A percentile compares a stretch with the other conserved stretches of the same genome.
Conservation (phyloP, 2,329 filamentous ascomycete species). For the Sporothrix dimorphospora region DNA sequence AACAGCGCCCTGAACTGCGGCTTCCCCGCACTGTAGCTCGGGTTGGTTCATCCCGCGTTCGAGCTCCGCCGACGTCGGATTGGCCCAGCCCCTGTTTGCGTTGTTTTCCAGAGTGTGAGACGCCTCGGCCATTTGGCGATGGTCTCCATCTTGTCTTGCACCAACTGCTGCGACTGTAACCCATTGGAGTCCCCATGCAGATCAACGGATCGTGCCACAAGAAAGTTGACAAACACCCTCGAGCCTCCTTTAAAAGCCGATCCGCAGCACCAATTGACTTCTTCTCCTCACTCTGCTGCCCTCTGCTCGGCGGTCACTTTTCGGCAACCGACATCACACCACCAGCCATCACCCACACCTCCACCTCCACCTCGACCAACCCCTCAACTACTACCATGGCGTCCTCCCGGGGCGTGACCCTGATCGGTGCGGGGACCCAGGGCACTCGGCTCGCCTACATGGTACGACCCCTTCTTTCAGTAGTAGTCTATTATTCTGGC, state of each 20-base stretch:
- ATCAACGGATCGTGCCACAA: not conserved
- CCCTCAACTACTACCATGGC: not conserved
- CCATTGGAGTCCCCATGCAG: not conserved
- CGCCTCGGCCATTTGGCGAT: not conserved
- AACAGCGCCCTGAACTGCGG: not conserved
- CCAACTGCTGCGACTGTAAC: not conserved
- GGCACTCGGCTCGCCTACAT: conserved; percentile 23
- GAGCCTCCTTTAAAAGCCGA: not conserved
- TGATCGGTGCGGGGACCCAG: conserved; percentile 21
- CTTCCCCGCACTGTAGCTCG: not conserved
- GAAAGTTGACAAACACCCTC: not conserved
- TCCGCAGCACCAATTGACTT: not conserved
- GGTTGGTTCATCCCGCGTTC: too few relatives aligned
- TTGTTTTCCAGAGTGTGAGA: too few relatives aligned
- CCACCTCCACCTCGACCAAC: not conserved
- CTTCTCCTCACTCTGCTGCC: not conserved
- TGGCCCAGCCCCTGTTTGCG: not conserved
- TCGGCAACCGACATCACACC: not conserved
- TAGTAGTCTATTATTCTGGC: not conserved
- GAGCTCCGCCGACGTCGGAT: not conserved
- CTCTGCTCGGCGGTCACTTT: not conserved
- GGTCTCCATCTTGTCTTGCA: not conserved
- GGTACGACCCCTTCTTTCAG: not conserved
- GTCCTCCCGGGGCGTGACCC: conserved; percentile 14
- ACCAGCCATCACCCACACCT: not conserved